phyloP scores from a whole-genome alignment of 495 filamentous ascomycete species.

The Astrothelium macrocarpum region DNA sequence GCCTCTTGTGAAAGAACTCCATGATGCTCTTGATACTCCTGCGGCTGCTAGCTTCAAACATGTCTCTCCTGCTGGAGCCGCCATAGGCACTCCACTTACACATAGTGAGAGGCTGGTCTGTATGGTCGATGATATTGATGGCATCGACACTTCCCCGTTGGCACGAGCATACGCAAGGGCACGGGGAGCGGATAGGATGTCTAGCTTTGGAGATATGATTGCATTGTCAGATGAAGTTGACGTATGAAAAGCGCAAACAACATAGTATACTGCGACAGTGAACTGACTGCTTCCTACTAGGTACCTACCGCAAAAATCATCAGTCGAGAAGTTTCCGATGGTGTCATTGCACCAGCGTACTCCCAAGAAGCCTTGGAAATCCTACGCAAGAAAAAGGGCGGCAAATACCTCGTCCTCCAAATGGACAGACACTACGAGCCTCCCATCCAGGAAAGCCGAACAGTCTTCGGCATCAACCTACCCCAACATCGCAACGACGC shows the following conservation, averaged over 20 bases:
- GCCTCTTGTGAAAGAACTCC: conserved; percentile 93
- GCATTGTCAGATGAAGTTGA: conserved; percentile 87
- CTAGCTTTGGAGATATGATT: conserved; percentile 91
- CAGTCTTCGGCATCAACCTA: conserved; percentile 78
- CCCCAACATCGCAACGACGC: conserved; percentile 88
- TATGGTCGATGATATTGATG: conserved; percentile 93
- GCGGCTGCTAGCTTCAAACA: conserved; percentile 99
- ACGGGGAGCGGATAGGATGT: conserved; percentile 92
- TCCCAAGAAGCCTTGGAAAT: conserved; percentile 76
- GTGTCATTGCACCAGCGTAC: conserved; percentile 86
- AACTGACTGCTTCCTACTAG: background rate
- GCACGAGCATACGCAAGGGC: conserved; percentile 94
- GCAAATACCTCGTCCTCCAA: conserved; percentile 90
- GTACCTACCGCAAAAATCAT: conserved; percentile 85
- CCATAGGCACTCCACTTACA: conserved; percentile 77
- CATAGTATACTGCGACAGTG: background rate
- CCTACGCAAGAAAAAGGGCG: conserved; percentile 95
- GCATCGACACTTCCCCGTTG: conserved; percentile 70
- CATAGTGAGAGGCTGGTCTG: conserved; percentile 90
- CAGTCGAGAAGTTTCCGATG: conserved; percentile 93
- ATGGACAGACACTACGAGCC: conserved; percentile 86
- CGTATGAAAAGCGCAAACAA: conserved; percentile 18
- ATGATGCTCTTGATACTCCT: conserved; percentile 73
- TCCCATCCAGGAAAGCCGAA: conserved; percentile 61
- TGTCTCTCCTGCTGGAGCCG: conserved; percentile 91